Evolutionary conservation across 805 yeast genomes (phyloP), one percentile per base, ranked within the genome.

Genomic region (Pichia membranifaciens): DNA sequence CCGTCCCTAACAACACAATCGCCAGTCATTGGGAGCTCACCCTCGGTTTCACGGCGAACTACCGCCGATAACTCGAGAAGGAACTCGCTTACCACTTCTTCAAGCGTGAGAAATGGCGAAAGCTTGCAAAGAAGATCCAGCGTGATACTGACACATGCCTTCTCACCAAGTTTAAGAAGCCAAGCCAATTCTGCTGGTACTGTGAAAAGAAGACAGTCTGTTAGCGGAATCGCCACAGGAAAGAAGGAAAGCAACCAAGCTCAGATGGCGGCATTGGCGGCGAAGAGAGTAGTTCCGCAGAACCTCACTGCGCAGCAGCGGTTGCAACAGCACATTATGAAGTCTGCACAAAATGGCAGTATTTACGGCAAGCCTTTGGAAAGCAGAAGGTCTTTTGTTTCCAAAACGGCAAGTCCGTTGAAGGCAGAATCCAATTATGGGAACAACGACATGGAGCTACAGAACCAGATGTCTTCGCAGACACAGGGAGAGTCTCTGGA

Each of bases 231-330:
- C 16, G 28, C 43, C 4, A 28, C 17, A 3, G 15, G 15, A 18
- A 21, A 18, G 10, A 18, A 29, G 4, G 31, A 36, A 22, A 22
- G 23, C 32, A 32, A 28, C 7, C 32, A 34, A n/a, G 58, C 54
- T 7, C 40, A 25, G 17, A 43, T 43, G 12, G 59, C 58, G 15
- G 53, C 61, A 9, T 53, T 56, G 15, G 60, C 64, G 5, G 41
- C 55, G 3, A 58, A 45, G 35, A 54, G 52, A 23, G 23, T 44
- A 5, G 38, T 48, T 1, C 48, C 49, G 8, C 55, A 47, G 25
- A 58, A 59, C 2, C 33, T 61, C 13, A 58, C 65, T 8, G 71
- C 71, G 0, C 65, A 64, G 35, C 69, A 66, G 45, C 54, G 71
- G 43, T 49, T 67, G 20, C 70, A 67, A 39, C 64, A 59, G 46